Evolutionary conservation across 371 early-diverging fungal genomes (phyloP), one percentile per base, ranked within the genome.

Genomic region (Syncephalastrum contaminatum): DNA sequence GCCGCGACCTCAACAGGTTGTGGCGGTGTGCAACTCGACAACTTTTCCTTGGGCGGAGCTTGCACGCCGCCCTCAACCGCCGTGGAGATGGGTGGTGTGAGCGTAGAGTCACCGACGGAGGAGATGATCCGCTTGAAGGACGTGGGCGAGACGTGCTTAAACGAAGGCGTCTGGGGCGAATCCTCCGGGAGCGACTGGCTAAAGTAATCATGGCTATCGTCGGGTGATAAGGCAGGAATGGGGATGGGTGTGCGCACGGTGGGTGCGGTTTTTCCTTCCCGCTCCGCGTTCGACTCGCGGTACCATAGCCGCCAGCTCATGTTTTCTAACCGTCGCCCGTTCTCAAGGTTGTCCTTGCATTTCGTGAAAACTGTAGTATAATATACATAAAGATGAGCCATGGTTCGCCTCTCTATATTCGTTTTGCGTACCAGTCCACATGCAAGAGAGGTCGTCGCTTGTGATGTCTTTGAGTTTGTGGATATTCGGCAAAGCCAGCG

Each of bases 311-410:
- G 57, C 77, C 77, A 77, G 22, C 64, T 63, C 41, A 77, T 62
- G 59, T 77, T 77, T 45, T 77, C 77, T 24, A 77, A 58, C 21
- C 77, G 73, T 22, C 70, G 60, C 18, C 73, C 73, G 49, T 77
- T 71, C 43, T 77, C 73, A 27, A 77, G 60, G 42, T 69, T 77
- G 40, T 70, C 66, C 51, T 77, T 77, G 63, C 72, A 69, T 56
- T 73, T 77, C 5, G 72, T 67, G 52, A 77, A 73, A 3, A 55
- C 59, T 64, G 24, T 46, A 44, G 24, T 46, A 44, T 19, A 15
- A 36, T 40, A 44, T 18, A 30, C 40, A 43, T 40, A 43, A 27
- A 42, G 22, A 16, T 54, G 18, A 48, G 36, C 39, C 8, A 44
- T 53, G n/a, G 7, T 45, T 21, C 3, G 22, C n/a, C 36, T 7